Conservation (phyloP, 257 asterid species). For the Scutellaria baicalensis region DNA sequence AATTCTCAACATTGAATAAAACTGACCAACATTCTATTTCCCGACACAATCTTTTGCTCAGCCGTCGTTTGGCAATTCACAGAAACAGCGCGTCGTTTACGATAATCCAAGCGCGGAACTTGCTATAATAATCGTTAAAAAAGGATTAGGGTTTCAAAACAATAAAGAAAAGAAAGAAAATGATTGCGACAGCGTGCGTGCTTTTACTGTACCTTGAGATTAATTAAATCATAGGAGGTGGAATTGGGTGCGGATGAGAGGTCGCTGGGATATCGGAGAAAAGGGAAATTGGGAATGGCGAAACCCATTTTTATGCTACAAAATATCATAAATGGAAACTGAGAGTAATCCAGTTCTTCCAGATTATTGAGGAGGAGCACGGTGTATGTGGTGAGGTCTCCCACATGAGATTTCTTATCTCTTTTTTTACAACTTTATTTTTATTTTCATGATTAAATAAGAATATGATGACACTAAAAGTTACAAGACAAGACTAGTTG, state of each 20-base stretch:
- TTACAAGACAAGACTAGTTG: no score
- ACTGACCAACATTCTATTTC: constrained; percentile 81
- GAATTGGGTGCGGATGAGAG: constrained; percentile 32
- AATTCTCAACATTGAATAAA: background rate
- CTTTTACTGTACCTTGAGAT: constrained; percentile 17
- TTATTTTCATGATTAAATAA: no score
- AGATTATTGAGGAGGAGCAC: constrained; percentile 5
- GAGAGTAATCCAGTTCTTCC: background rate
- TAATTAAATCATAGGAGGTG: constrained; percentile 10
- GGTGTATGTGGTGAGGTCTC: constrained; percentile 2
- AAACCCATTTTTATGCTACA: constrained; percentile 24
- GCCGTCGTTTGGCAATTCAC: constrained; percentile 41
- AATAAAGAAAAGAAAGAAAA: background rate
- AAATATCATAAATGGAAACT: background rate
- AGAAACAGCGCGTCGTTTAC: constrained; percentile 30
- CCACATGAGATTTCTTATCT: background rate
- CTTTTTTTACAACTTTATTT: no score
- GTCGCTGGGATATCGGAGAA: constrained; percentile 21
- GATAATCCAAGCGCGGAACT: constrained; percentile 23
- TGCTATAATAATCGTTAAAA: background rate
- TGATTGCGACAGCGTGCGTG: background rate
- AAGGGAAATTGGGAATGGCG: constrained; percentile 12
- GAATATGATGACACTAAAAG: no score
- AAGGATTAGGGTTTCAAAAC: background rate
- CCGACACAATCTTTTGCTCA: constrained; percentile 41